Evolutionary conservation across 345 rosid species (phyloP), one percentile per base, ranked within the genome.

Genomic region (Ricinus communis): DNA sequence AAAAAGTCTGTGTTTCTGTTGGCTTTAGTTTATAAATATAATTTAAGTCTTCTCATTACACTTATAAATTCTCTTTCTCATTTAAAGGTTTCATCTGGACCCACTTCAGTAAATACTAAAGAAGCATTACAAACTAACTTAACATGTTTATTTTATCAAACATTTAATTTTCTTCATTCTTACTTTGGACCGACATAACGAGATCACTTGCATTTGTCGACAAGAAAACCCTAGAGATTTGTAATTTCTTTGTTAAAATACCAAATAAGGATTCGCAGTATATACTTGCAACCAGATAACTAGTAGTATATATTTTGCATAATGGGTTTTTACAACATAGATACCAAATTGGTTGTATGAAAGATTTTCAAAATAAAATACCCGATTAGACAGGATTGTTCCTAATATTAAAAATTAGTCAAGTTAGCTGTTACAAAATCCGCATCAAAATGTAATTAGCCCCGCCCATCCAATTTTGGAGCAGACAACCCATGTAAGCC

Each of bases 401-500:
- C 41, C 21, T 69, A 50, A 58, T 43, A 3, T 43, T 43, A 43
- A 3, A 43, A 43, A 43, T 43, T 43, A 43, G 47, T 43, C 11
- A 38, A 9, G 55, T 22, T n/a, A 3, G 58, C 8, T 1, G 25
- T 33, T 18, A 15, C 40, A 8, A 55, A 55, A 41, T 0, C 36
- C 59, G 21, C 5, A 15, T 22, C 11, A 24, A 38, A 59, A 21
- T 33, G 16, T 28, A 27, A 18, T 43, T 25, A 45, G n/a, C n/a
- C n/a, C n/a, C n/a, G n/a, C n/a, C n/a, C n/a, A n/a, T n/a, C 46
- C 25, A 22, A 11, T 36, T 4, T 10, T 19, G 56, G 19, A 47
- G 66, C 30, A 41, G 30, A 36, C 33, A 68, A 56, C 31, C 61
- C 33, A 66, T 57, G 11, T 19, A 47, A 68, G 72, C 51, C 72